A percentile compares a stretch with the other conserved stretches of the same genome.
phyloP scores from a whole-genome alignment of 2,329 filamentous ascomycete genomes.

The Xylariaceae sp. region DNA sequence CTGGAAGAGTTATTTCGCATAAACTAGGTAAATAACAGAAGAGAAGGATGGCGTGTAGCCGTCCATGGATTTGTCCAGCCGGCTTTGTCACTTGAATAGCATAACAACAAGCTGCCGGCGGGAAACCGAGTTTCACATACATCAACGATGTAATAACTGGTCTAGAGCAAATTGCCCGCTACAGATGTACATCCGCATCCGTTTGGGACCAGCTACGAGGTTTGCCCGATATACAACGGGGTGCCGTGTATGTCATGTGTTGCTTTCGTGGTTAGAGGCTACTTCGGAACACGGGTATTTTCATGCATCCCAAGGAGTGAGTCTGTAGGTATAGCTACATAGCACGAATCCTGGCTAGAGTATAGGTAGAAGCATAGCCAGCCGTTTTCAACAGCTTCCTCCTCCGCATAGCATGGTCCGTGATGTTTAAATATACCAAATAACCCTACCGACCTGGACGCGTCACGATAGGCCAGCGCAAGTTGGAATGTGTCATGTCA shows the following conservation, averaged over 20 bases:
- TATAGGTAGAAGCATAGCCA: not conserved
- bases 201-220: not conserved
- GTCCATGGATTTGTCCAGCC: not conserved
- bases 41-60: not conserved
- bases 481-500: too few relatives aligned
- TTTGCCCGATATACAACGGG: not conserved
- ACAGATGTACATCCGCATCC: not conserved
- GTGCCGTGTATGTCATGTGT: not conserved
- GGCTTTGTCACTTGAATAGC: not conserved
- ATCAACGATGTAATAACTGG: not conserved
- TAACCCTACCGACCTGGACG: too few relatives aligned
- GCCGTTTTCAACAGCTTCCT: not conserved
- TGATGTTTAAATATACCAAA: not conserved
- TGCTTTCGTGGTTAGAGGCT: not conserved
- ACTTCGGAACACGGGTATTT: not conserved
- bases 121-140: not conserved
- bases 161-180: not conserved
- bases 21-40: conserved; percentile 17
- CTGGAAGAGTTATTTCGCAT: conserved; percentile 99
- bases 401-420: not conserved
- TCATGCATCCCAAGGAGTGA: conserved; percentile 6
- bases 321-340: conserved; percentile 2
- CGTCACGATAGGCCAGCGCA: too few relatives aligned
- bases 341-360: conserved; percentile 1
- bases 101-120: not conserved